phyloP scores from a whole-genome alignment of 2,329 filamentous ascomycete genomes.

The Neonectria punicea region DNA sequence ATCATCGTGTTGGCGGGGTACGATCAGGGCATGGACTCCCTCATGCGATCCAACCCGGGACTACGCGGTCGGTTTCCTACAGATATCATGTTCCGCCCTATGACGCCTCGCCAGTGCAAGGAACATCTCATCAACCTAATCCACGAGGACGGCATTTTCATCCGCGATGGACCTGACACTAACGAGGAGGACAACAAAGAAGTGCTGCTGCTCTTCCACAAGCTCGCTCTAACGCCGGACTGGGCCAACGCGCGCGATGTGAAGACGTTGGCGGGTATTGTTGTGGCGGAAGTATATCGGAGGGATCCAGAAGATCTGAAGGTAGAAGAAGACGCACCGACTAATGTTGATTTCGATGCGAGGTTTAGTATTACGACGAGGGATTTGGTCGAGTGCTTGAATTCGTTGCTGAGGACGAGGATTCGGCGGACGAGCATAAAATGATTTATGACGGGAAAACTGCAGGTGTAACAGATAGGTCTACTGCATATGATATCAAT shows the following conservation, averaged over 20 bases:
- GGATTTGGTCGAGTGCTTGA: not conserved
- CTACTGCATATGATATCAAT: too few relatives aligned
- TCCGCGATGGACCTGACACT: not conserved
- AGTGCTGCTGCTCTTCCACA: not conserved
- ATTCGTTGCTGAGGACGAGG: not conserved
- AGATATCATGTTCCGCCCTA: not conserved
- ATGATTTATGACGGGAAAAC: not conserved
- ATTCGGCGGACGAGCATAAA: not conserved
- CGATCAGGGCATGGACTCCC: constrained; percentile 7
- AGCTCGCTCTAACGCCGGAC: not conserved
- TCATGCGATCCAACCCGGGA: not conserved
- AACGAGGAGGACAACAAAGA: not conserved
- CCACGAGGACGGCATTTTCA: not conserved
- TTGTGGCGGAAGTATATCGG: not conserved
- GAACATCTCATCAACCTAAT: not conserved
- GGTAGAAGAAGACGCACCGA: not conserved
- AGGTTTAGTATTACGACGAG: not conserved
- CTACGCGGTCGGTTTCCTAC: not conserved
- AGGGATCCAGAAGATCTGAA: not conserved
- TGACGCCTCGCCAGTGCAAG: not conserved
- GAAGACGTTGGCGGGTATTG: not conserved
- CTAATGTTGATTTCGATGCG: not conserved
- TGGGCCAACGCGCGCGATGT: not conserved
- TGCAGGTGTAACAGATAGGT: not conserved
- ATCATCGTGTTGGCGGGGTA: constrained; percentile 26